phyloP scores from a whole-genome alignment of 306 rosid genomes.

The Rosa lucieae region DNA sequence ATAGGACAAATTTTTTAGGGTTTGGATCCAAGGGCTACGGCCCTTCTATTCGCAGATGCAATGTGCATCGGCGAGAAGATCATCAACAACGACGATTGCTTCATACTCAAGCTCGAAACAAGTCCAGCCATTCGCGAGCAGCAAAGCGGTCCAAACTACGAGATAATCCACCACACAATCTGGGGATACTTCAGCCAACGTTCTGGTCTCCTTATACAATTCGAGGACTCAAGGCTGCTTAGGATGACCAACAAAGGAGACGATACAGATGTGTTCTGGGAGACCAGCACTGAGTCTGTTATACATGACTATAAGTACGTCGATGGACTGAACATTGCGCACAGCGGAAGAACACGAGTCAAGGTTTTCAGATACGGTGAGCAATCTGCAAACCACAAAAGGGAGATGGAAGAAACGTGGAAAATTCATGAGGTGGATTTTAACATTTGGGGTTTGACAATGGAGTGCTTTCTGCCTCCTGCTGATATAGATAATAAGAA shows the following conservation, averaged over 20 bases:
- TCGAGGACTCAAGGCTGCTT: slow-evolving; percentile 80
- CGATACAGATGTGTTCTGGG: slow-evolving; percentile 81
- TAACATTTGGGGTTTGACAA: slow-evolving; percentile 65
- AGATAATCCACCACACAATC: slow-evolving; percentile 81
- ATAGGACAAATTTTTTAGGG: slow-evolving; percentile 41
- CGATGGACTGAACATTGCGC: slow-evolving; percentile 81
- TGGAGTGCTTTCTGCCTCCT: slow-evolving; percentile 74
- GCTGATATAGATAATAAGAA: slow-evolving; percentile 17
- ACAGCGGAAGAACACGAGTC: slow-evolving; percentile 72
- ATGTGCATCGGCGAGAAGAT: slow-evolving; percentile 84
- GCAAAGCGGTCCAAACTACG: slow-evolving; percentile 60
- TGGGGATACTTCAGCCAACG: slow-evolving; percentile 98
- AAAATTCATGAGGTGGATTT: slow-evolving; percentile 81
- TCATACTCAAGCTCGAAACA: slow-evolving; percentile 75
- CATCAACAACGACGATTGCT: slow-evolving; percentile 75
- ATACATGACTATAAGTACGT: slow-evolving; percentile 72
- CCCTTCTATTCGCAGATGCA: slow-evolving; percentile 73
- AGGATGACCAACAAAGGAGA: slow-evolving; percentile 61
- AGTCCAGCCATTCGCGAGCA: slow-evolving; percentile 72
- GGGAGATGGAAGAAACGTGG: slow-evolving; percentile 88
- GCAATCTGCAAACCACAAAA: slow-evolving; percentile 70
- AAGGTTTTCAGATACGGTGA: slow-evolving; percentile 78
- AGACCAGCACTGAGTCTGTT: slow-evolving; percentile 81
- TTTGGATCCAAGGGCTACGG: slow-evolving; percentile 88
- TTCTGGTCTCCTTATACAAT: slow-evolving; percentile 76